A percentile compares a stretch with the other conserved stretches of the same genome.
These are phyloP conservation scores for Coniella lustricola DNA, from an alignment of 2,329 filamentous ascomycete genomes.

Conservation along the genomic window DNA sequence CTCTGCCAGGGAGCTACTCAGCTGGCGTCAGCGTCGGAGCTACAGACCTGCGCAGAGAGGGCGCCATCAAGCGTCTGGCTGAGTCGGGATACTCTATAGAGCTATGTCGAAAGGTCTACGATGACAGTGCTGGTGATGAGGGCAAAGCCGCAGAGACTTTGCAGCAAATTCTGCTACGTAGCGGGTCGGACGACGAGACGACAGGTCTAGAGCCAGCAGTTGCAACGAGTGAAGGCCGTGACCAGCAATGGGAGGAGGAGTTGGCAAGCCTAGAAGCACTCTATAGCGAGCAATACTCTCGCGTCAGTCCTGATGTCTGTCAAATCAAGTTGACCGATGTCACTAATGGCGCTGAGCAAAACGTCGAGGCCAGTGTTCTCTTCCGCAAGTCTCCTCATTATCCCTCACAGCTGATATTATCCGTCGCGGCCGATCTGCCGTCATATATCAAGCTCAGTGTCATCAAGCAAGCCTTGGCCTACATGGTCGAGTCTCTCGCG, in stretches of 20 bases:
- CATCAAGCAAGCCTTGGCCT: constrained; percentile 65
- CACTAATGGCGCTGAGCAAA: constrained; percentile 39
- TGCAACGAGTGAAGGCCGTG: constrained; percentile 26
- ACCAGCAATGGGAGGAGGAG: constrained; percentile 78
- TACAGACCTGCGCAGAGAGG: constrained; percentile 73
- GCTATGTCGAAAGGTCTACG: constrained; percentile 71
- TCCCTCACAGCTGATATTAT: constrained; percentile 62
- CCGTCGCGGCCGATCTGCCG: constrained; percentile 64
- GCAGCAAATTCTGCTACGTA: constrained; percentile 59
- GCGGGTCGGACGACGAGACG: constrained; percentile 27
- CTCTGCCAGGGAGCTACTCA: constrained; percentile 82
- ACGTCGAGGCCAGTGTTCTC: constrained; percentile 52
- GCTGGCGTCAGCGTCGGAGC: constrained; percentile 83
- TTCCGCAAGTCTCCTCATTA: constrained; percentile 70
- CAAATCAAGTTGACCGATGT: constrained; percentile 59
- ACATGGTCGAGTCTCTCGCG: constrained; percentile 62
- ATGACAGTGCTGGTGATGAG: constrained; percentile 66
- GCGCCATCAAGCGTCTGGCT: constrained; percentile 72
- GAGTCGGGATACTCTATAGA: constrained; percentile 80
- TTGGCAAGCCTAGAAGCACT: constrained; percentile 78
- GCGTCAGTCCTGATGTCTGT: constrained; percentile 56
- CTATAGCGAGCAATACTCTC: constrained; percentile 66
- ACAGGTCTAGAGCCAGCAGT: constrained; percentile 22
- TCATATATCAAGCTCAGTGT: constrained; percentile 92
- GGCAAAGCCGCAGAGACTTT: constrained; percentile 69